Percentiles rank a stretch among this genome's conserved stretches.
Conservation (phyloP, 257 asterid species). For the Haberlea rhodopensis region DNA sequence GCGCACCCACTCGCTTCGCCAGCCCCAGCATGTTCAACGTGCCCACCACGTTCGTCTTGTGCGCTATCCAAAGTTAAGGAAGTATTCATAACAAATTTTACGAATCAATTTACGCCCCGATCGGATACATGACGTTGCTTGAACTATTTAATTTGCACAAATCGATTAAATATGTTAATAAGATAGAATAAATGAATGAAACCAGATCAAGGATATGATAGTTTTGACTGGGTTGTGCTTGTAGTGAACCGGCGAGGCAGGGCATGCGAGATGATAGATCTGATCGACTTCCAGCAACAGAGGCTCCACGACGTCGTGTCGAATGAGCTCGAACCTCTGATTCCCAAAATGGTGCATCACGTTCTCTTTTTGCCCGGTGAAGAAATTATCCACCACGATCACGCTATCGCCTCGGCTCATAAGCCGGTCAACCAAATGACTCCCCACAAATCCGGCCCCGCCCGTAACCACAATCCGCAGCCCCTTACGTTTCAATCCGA, state of each 20-base stretch:
- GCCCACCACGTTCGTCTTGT: conserved; percentile 99
- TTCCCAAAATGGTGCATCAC: conserved; percentile 85
- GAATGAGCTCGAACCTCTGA: conserved; percentile 81
- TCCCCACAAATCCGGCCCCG: conserved; percentile 95
- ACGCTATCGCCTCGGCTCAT: conserved; percentile 87
- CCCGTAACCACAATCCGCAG: conserved; percentile 87
- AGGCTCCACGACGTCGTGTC: conserved; percentile 99
- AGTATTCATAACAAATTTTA: background rate
- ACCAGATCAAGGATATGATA: conserved; percentile 64
- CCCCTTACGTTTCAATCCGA: conserved; percentile 70
- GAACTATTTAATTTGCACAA: no score
- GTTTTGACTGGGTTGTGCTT: conserved; percentile 97
- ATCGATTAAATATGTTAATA: background rate
- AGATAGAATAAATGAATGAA: background rate
- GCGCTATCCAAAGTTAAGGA: conserved; percentile 41
- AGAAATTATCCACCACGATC: conserved; percentile 93
- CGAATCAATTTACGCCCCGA: background rate
- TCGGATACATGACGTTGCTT: background rate
- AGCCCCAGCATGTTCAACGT: conserved; percentile 97
- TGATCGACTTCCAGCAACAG: conserved; percentile 88
- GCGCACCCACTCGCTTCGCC: conserved; percentile 97
- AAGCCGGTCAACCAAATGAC: conserved; percentile 88
- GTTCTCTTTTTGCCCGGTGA: conserved; percentile 91
- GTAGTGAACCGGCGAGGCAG: conserved; percentile 97
- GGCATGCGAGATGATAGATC: conserved; percentile 99